phyloP scores from a whole-genome alignment of 345 rosid species.

The Punica granatum region DNA sequence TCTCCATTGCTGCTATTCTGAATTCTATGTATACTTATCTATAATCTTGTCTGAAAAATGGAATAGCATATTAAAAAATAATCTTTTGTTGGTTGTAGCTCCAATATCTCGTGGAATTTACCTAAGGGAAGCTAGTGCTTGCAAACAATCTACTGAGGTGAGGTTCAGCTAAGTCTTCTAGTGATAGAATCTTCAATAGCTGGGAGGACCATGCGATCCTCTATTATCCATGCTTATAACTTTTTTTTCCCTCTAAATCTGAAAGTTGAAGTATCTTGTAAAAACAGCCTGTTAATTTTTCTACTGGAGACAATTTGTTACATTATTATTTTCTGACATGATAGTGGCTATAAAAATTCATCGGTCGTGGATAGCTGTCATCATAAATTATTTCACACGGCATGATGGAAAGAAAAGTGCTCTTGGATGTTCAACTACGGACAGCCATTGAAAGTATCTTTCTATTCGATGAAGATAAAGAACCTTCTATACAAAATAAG shows the following conservation, averaged over 20 bases:
- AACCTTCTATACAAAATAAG: too few relatives aligned
- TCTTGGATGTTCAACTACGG: too few relatives aligned
- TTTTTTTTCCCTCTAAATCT: background rate
- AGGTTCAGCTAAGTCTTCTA: constrained; percentile 11
- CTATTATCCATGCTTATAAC: background rate
- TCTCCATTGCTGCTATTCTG: background rate
- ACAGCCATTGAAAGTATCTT: too few relatives aligned
- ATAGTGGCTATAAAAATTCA: background rate
- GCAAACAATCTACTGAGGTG: constrained; percentile 78
- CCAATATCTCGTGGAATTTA: constrained; percentile 83
- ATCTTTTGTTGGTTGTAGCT: constrained; percentile 33
- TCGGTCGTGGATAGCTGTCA: background rate
- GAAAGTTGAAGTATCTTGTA: background rate
- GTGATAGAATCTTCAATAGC: background rate
- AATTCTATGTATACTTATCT: background rate
- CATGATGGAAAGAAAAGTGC: background rate
- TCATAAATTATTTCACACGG: background rate
- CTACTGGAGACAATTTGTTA: too few relatives aligned
- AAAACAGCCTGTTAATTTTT: too few relatives aligned
- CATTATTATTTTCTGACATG: background rate
- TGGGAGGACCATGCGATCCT: too few relatives aligned
- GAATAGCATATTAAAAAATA: background rate
- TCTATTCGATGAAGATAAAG: too few relatives aligned
- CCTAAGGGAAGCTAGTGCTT: constrained; percentile 68
- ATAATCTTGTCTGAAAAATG: background rate